A percentile compares a stretch with the other conserved stretches of the same genome.
Evolutionary conservation across 495 filamentous ascomycete species (phyloP).

Genomic region (Rhypophila decipiens): DNA sequence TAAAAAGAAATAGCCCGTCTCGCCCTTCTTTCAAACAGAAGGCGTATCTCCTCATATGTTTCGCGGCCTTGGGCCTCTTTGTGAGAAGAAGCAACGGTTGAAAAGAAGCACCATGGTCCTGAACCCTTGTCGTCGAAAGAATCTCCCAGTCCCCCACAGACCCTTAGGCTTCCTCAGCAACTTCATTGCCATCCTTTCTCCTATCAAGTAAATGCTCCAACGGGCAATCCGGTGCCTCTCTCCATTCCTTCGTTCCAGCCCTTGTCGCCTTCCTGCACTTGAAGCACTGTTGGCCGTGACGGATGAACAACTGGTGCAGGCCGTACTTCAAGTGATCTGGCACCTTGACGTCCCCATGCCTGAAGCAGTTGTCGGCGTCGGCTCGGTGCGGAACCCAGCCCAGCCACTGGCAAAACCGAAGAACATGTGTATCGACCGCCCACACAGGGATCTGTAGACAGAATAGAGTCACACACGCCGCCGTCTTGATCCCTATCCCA

Average conservation of each 20-base stretch:
- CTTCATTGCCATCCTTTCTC: neutral
- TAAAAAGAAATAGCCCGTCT: too few species aligned
- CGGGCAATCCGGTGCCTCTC: neutral
- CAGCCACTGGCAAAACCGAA: conserved; percentile 75
- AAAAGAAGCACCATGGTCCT: too few species aligned
- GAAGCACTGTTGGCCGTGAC: conserved; percentile 75
- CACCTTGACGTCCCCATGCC: conserved; percentile 73
- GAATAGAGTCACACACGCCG: conserved; percentile 78
- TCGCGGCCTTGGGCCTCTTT: too few species aligned
- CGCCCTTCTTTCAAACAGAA: too few species aligned
- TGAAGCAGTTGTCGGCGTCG: conserved; percentile 64
- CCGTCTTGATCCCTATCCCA: conserved; percentile 83
- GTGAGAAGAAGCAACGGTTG: too few species aligned
- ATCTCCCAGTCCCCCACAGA: too few species aligned
- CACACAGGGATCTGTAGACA: conserved; percentile 72
- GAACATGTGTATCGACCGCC: conserved; percentile 82
- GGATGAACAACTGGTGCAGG: conserved; percentile 81
- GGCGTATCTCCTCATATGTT: too few species aligned
- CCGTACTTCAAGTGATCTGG: conserved; percentile 85
- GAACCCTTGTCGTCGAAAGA: too few species aligned
- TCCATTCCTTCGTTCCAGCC: conserved; percentile 40
- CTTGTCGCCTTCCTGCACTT: conserved; percentile 61
- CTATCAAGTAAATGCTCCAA: conserved; percentile 1
- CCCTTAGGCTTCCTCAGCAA: too few species aligned
- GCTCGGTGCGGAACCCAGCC: conserved; percentile 68